phyloP scores from a whole-genome alignment of 75 land plant genomes.

The Pinus tabuliformis region DNA sequence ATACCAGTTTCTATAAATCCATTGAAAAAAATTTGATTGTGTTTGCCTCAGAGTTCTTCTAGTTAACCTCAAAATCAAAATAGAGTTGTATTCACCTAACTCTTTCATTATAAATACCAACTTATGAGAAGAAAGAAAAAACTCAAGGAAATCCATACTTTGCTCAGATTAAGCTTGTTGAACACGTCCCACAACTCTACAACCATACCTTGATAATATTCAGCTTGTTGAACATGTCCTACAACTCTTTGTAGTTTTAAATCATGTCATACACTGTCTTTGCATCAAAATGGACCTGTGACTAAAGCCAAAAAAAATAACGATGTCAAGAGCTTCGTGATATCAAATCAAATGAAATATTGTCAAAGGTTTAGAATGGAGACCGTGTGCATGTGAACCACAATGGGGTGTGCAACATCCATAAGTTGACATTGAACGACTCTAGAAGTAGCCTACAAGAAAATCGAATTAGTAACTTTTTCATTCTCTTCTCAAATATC shows the following conservation, averaged over 20 bases:
- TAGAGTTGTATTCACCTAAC: too few relatives aligned
- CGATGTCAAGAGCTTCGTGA: too few relatives aligned
- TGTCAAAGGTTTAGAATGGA: not conserved
- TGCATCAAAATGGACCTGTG: conserved; percentile 84
- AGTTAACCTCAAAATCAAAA: not conserved
- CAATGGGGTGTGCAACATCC: conserved; percentile 79
- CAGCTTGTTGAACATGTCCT: conserved; percentile 21
- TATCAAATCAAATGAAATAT: not conserved
- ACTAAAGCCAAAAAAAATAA: not conserved
- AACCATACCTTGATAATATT: too few relatives aligned
- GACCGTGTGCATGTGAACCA: conserved; percentile 96
- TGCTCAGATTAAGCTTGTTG: conserved; percentile 76
- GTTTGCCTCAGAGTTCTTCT: too few relatives aligned
- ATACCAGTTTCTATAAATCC: too few relatives aligned
- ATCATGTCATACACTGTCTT: conserved; percentile 91
- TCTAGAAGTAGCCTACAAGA: conserved; percentile 75
- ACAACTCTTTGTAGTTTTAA: conserved; percentile 86
- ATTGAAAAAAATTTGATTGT: too few relatives aligned
- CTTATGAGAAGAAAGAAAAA: too few relatives aligned
- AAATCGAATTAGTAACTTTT: not conserved
- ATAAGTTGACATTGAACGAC: conserved; percentile 95
- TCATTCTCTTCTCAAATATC: too few relatives aligned
- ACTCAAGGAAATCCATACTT: conserved; percentile 35
- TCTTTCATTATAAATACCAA: not conserved
- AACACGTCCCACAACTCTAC: conserved; percentile 26